Percentiles rank a stretch among this genome's conserved stretches.
phyloP scores from a whole-genome alignment of 176 grass and related monocot species.

The Poa annua region DNA sequence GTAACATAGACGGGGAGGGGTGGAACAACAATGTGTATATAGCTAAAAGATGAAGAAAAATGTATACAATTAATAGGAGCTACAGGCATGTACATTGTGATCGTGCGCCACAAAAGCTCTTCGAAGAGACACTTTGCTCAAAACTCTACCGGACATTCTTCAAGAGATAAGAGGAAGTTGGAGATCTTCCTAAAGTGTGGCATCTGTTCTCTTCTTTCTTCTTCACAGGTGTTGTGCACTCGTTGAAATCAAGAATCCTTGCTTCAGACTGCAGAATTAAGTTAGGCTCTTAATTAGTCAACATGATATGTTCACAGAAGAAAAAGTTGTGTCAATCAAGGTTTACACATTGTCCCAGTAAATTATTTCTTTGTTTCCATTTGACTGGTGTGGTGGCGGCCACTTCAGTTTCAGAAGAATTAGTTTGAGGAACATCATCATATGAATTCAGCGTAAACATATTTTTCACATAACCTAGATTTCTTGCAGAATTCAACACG shows the following conservation, averaged over 20 bases:
- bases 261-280: slow-evolving; percentile 64
- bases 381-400: neutral
- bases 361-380: neutral
- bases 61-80: slow-evolving; percentile 19
- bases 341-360: neutral
- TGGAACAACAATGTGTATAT: slow-evolving; percentile 13
- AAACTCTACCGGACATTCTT: slow-evolving; percentile 57
- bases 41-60: slow-evolving; percentile 15
- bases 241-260: slow-evolving; percentile 83
- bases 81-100: slow-evolving; percentile 51
- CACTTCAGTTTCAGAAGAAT: neutral
- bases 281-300: slow-evolving; percentile 9
- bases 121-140: neutral
- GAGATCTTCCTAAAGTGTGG: slow-evolving; percentile 42
- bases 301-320: neutral
- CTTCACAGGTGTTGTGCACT: slow-evolving; percentile 64
- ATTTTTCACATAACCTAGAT: neutral
- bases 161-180: slow-evolving; percentile 58
- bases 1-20: neutral
- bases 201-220: slow-evolving; percentile 48
- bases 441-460: neutral
- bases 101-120: slow-evolving; percentile 31
- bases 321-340: neutral
- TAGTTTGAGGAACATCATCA: slow-evolving; percentile 12
- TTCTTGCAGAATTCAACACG: neutral